These are phyloP conservation scores for Boechera retrofracta DNA, from an alignment of 345 rosid genomes.

Conservation along the genomic window DNA sequence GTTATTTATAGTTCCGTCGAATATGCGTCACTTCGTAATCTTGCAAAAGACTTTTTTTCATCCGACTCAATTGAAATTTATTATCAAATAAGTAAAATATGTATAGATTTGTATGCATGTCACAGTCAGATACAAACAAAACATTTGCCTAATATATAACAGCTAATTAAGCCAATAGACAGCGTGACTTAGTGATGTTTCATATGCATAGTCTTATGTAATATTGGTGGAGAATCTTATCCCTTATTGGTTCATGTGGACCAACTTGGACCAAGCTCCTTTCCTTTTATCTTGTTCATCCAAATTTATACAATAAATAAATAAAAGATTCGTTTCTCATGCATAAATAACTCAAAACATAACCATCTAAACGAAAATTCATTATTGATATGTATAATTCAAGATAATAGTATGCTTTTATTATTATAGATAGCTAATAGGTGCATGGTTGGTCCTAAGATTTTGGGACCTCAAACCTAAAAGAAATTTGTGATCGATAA, in stretches of 20 bases:
- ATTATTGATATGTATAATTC: neutral
- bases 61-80: neutral
- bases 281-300: conserved; percentile 36
- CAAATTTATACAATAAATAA: conserved; percentile 24
- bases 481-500: neutral
- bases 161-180: conserved; percentile 43
- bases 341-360: conserved; percentile 4
- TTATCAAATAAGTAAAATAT: neutral
- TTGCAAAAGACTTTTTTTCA: conserved; percentile 27
- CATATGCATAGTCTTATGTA: conserved; percentile 35
- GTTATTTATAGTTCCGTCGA: conserved; percentile 32
- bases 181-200: conserved; percentile 29
- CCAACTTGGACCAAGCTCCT: conserved; percentile 35
- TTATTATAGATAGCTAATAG: neutral
- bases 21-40: conserved; percentile 33
- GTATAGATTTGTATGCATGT: conserved; percentile 19
- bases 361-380: neutral
- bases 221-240: conserved; percentile 42
- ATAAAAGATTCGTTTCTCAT: conserved; percentile 12
- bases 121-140: conserved; percentile 25
- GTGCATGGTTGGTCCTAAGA: conserved; percentile 4
- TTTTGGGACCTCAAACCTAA: neutral
- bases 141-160: conserved; percentile 25
- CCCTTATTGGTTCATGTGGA: conserved; percentile 46
- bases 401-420: conserved; percentile 5